Base-by-base conservation (phyloP, 768 basidiomycete species). In the Mycena floridula region DNA sequence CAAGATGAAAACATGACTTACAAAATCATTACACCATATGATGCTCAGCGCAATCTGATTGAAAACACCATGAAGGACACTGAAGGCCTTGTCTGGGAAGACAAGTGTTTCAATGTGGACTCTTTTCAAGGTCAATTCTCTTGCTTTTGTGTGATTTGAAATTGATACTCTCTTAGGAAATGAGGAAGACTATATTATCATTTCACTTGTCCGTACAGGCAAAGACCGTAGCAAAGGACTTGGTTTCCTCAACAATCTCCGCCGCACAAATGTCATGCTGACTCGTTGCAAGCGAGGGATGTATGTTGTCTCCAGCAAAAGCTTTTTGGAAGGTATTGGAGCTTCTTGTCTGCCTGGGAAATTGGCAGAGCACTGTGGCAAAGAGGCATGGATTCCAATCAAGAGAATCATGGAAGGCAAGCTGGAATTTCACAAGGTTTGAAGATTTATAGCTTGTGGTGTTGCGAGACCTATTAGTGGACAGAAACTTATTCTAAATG, bases 211-310 rank as follows among this genome's bases (percentile, higher is more conserved):
- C 7, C 72, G 88, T 24, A 65, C 69, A 41, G n/a, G n/a, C n/a
- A n/a, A n/a, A n/a, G n/a, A n/a, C n/a, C n/a, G n/a, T n/a, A 64
- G 76, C 1, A 65, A 62, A 18, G 67, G 61, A 0, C 66, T 84
- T 38, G 89, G 89, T 4, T 92, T 92, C 51, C 66, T 92, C 25
- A 56, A 61, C 12, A 81, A 81, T 53, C 51, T 71, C 8, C 73
- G 82, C 23, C 73, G 89, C 15, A 82, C 85, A 43, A 91, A 92
- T 80, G 89, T 92, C 46, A 89, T 92, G 87, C 79, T 91, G 7
- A 83, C 81, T 38, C 77, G 89, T 27, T 89, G 83, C 70, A 83
- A 84, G 59, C 69, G 64, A 40, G 82, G 80, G 24, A 90, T 91
- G 87, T 79, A 80, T 46, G 83, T 92, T 52, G 67, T 83, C 42